phyloP scores from a whole-genome alignment of 2,329 filamentous ascomycete species.

The Orbilia brochopaga region DNA sequence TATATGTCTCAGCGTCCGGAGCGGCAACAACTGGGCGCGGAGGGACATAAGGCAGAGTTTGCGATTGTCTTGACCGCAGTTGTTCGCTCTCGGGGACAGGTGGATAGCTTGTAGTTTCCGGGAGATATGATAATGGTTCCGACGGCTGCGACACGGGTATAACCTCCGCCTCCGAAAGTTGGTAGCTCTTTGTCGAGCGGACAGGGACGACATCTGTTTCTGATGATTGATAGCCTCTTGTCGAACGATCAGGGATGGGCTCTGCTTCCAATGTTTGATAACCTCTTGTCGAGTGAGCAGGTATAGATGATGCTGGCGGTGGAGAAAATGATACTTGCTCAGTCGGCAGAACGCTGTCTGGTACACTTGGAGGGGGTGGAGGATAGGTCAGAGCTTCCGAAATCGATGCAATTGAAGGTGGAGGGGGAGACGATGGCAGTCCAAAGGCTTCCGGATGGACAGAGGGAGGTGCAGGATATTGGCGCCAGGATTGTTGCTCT shows the following conservation, averaged over 20 bases:
- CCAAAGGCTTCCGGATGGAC: conserved; percentile 26
- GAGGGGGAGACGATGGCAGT: conserved; percentile 38
- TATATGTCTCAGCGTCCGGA: conserved; percentile 22
- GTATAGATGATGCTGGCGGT: not conserved
- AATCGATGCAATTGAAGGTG: conserved; percentile 21
- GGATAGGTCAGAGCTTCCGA: conserved; percentile 25
- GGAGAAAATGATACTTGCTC: not conserved
- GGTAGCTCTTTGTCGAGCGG: not conserved
- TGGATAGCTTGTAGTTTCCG: not conserved
- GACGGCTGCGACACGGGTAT: not conserved
- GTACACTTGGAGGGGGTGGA: conserved; percentile 28
- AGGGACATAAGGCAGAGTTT: not conserved
- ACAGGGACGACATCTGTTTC: no score
- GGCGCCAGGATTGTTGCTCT: conserved; percentile 10
- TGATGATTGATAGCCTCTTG: conserved; percentile 1
- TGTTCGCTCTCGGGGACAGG: not conserved
- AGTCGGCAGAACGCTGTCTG: conserved; percentile 28
- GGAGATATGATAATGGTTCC: not conserved
- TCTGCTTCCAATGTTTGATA: conserved; percentile 11
- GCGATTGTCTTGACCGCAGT: not conserved
- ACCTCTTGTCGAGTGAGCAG: not conserved
- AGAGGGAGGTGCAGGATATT: conserved; percentile 12
- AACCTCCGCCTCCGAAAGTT: conserved; percentile 8
- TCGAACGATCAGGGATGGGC: no score
- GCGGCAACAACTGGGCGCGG: not conserved